A percentile compares a stretch with the other conserved stretches of the same genome.
phyloP scores from a whole-genome alignment of 2,329 filamentous ascomycete species.

The Cladobotryum protrusum region DNA sequence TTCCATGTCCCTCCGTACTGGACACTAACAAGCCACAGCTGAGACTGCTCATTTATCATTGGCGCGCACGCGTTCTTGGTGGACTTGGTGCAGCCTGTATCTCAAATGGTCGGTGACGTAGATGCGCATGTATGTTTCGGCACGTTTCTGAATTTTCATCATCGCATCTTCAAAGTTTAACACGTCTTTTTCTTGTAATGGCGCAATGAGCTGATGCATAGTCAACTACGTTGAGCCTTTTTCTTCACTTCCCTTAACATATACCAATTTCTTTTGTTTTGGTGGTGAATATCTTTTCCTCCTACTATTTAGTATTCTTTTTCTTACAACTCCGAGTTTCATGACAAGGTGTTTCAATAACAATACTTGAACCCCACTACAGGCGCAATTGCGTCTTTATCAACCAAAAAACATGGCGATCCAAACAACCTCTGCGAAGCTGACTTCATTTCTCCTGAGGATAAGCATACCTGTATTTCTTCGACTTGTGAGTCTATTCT shows the following conservation, averaged over 20 bases:
- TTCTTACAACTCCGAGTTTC: too few relatives aligned
- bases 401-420: slow-evolving; percentile 21
- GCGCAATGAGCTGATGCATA: slow-evolving; percentile 10
- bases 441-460: slow-evolving; percentile 33
- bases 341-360: too few relatives aligned
- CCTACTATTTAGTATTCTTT: neutral
- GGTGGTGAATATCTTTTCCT: neutral
- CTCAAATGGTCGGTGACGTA: slow-evolving; percentile 7
- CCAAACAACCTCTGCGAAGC: slow-evolving; percentile 26
- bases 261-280: neutral
- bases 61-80: slow-evolving; percentile 7
- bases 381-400: too few relatives aligned
- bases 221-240: neutral
- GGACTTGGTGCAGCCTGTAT: neutral
- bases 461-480: slow-evolving; percentile 32
- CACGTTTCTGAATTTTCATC: neutral
- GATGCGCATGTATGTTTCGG: slow-evolving; percentile 1
- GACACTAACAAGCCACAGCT: slow-evolving; percentile 9
- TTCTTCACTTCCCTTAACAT: neutral
- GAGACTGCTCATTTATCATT: slow-evolving; percentile 8
- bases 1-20: neutral
- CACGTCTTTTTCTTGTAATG: neutral
- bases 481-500: slow-evolving; percentile 26
- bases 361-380: too few relatives aligned
- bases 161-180: neutral